These are phyloP conservation scores for Penicillium sp. DNA, from an alignment of 2,329 filamentous ascomycete species.

Conservation along the genomic window DNA sequence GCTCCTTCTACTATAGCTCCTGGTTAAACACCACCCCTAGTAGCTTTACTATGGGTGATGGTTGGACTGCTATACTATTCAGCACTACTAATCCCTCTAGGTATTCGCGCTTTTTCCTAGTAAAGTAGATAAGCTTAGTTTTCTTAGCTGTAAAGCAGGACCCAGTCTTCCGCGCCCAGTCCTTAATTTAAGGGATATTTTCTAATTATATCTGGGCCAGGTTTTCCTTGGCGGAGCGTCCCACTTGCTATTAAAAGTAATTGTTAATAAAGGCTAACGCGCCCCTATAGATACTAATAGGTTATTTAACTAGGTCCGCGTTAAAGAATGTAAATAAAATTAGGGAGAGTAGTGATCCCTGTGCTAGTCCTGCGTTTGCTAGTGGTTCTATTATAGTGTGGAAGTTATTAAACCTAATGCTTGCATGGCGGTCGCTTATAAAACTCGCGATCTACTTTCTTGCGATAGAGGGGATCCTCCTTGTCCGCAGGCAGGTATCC, in stretches of 20 bases:
- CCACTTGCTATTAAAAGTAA: constrained; percentile 31
- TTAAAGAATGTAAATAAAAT: constrained; percentile 47
- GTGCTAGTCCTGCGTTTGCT: constrained; percentile 23
- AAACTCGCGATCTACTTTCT: constrained; percentile 26
- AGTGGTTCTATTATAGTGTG: constrained; percentile 9
- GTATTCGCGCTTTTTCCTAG: constrained; percentile 21
- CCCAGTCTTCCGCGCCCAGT: constrained; percentile 31
- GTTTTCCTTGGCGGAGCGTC: constrained; percentile 29
- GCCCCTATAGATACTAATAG: constrained; percentile 26
- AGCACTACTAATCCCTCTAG: constrained; percentile 22
- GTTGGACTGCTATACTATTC: constrained; percentile 17
- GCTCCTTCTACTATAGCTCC: constrained; percentile 29
- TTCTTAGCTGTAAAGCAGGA: constrained; percentile 36
- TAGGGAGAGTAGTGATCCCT: constrained; percentile 39
- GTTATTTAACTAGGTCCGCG: constrained; percentile 39
- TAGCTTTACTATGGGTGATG: too few species aligned
- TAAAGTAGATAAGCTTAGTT: constrained; percentile 37
- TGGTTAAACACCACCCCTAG: too few species aligned
- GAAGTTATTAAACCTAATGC: constrained; percentile 25
- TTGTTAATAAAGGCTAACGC: constrained; percentile 37
- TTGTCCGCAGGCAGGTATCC: not conserved
- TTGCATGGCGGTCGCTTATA: constrained; percentile 19
- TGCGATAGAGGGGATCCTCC: constrained; percentile 5
- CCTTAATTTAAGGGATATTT: constrained; percentile 32
- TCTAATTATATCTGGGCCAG: constrained; percentile 20